Base-by-base conservation (phyloP, 129 eudicot genomes). In the Mikania micrantha region DNA sequence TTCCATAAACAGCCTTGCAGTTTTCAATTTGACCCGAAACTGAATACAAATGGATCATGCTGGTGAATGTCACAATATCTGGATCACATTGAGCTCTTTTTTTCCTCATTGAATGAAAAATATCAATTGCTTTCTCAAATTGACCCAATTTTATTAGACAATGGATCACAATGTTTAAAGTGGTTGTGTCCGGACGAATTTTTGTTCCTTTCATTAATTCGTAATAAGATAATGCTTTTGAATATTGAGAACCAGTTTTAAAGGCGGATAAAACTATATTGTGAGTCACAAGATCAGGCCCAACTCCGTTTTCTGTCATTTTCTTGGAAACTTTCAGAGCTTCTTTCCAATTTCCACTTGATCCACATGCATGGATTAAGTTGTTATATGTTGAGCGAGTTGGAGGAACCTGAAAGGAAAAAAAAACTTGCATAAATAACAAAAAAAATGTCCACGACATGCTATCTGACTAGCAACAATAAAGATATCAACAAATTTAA, bases 231-330 rank as follows among this genome's bases (percentile, higher is more conserved):
- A 93, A 70, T 53, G 96, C 95, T 85, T 89, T 93, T 8, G 80
- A 72, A 82, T 93, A 93, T 65, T 93, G 88, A 27, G 66, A 78
- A 34, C 96, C 99, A 15, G 74, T 86, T 81, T 93, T 93, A 58
- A 78, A 89, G 59, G 99, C 96, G 22, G 99, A 93, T 50, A 93
- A 69, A 76, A 93, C 77, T 36, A 87, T 89, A 60, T 93, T 93
- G 87, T 93, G 99, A 61, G 99, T 93, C 53, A 88, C 95, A 52
- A 93, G 86, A 77, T 93, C 99, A 36, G 99, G 99, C 68, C 99
- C 99, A 50, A 89, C 92, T 57, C 99, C 96, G 31, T 88, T 93
- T 60, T 93, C 99, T 47, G 99, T 93, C 99, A 93, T 93, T 62
- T 67, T 81, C 67, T 89, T 93, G 78, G 86, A 84, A 67, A 93